phyloP scores from a whole-genome alignment of 2,329 filamentous ascomycete genomes.

The Aureobasidium sp. region DNA sequence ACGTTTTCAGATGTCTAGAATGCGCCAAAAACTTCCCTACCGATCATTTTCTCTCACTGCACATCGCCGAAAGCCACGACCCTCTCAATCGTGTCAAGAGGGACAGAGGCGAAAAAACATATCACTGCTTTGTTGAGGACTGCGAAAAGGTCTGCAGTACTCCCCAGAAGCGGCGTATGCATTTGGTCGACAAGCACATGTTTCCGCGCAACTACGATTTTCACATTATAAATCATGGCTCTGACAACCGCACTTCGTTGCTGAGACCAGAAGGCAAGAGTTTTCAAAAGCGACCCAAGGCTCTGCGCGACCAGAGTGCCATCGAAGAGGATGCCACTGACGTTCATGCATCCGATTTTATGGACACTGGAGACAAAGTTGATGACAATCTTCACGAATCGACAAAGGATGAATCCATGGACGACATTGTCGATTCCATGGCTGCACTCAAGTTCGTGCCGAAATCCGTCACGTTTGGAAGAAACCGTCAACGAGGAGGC shows the following conservation, averaged over 20 bases:
- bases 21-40: slow-evolving; percentile 86
- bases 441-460: slow-evolving; percentile 65
- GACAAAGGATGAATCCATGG: slow-evolving; percentile 33
- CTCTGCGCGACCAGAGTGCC: background rate
- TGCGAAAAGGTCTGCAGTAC: slow-evolving; percentile 81
- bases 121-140: slow-evolving; percentile 78
- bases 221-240: slow-evolving; percentile 76
- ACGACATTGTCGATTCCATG: slow-evolving; percentile 58
- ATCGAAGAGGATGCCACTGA: background rate
- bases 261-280: slow-evolving; percentile 45
- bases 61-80: slow-evolving; percentile 90
- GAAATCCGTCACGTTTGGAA: slow-evolving; percentile 56
- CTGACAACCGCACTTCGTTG: slow-evolving; percentile 75
- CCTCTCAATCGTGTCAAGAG: slow-evolving; percentile 62
- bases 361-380: background rate
- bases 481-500: slow-evolving; percentile 45
- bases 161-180: slow-evolving; percentile 73
- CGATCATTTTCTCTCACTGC: slow-evolving; percentile 67
- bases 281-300: background rate
- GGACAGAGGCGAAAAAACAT: slow-evolving; percentile 83
- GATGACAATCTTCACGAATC: background rate
- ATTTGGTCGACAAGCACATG: slow-evolving; percentile 89
- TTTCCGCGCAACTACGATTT: slow-evolving; percentile 86
- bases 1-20: slow-evolving; percentile 76
- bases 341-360: background rate